These are phyloP conservation scores for Podaxis sp. DNA, from an alignment of 768 basidiomycete genomes.

Conservation along the genomic window DNA sequence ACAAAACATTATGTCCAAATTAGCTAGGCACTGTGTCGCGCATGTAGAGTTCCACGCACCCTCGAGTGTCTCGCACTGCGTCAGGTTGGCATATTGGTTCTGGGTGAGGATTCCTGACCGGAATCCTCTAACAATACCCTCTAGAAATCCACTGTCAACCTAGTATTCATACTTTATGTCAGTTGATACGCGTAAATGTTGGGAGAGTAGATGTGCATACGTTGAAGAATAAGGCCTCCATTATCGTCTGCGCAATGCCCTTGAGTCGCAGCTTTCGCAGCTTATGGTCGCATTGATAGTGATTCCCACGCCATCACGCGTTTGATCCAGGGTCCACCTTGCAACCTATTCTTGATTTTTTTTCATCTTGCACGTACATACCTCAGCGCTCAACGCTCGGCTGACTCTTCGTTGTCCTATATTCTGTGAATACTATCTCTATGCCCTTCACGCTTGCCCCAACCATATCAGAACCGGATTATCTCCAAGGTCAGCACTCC, in stretches of 20 bases:
- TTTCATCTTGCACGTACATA: no score
- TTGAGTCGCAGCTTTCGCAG: neutral
- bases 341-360: neutral
- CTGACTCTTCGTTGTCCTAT: no score
- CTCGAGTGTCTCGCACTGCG: conserved; percentile 96
- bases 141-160: conserved; percentile 75
- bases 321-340: neutral
- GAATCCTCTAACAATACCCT: conserved; percentile 87
- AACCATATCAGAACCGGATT: no score
- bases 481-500: no score
- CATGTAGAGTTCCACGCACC: conserved; percentile 44
- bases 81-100: conserved; percentile 87
- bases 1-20: neutral
- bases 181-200: conserved; percentile 20
- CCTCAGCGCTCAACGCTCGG: no score
- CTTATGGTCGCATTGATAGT: neutral
- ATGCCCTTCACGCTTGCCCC: no score
- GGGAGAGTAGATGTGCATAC: conserved; percentile 36
- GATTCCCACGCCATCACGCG: neutral
- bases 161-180: conserved; percentile 29
- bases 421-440: no score
- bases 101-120: conserved; percentile 90
- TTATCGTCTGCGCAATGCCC: conserved; percentile 25
- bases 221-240: conserved; percentile 92
- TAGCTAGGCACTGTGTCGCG: neutral